Evolutionary conservation across 345 rosid species (phyloP).

Genomic region (Brassica juncea): DNA sequence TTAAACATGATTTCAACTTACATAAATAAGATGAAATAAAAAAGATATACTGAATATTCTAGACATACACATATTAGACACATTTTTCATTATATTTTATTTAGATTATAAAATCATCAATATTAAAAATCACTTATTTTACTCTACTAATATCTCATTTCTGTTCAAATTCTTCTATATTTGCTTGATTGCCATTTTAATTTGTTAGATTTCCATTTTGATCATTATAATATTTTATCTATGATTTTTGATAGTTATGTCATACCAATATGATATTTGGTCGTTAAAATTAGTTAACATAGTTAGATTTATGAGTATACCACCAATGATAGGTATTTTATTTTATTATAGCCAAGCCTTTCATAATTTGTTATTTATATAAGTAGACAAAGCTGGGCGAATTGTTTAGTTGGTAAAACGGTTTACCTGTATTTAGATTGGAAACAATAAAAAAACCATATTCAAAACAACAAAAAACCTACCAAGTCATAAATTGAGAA

Average conservation of each 20-base stretch:
- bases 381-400: neutral
- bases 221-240: neutral
- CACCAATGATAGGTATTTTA: neutral
- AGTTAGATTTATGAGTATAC: neutral
- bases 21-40: neutral
- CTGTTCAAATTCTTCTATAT: neutral
- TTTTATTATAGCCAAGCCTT: neutral
- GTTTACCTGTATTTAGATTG: neutral
- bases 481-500: neutral
- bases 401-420: neutral
- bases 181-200: neutral
- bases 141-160: neutral
- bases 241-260: neutral
- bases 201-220: neutral
- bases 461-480: neutral
- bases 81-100: neutral
- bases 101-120: neutral
- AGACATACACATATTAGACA: neutral
- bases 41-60: neutral
- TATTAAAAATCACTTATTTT: neutral
- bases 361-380: neutral
- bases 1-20: neutral
- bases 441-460: no score
- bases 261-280: neutral
- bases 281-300: neutral